Conservation (phyloP, 495 filamentous ascomycete genomes). For the Penicillium riverlandense region DNA sequence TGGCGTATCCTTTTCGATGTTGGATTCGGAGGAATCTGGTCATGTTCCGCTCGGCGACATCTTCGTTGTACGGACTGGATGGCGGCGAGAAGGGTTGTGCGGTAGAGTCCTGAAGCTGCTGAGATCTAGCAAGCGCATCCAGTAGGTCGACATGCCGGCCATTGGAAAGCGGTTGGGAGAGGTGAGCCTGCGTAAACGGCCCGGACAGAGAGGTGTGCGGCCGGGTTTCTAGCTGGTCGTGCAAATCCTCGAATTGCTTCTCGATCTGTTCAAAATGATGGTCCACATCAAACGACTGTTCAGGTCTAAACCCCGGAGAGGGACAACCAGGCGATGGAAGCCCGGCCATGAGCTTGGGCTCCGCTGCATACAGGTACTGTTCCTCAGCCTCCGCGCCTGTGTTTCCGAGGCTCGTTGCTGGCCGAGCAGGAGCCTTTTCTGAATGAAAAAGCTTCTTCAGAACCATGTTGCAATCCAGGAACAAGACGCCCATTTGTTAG, state of each 20-base stretch:
- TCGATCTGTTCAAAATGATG: constrained; percentile 34
- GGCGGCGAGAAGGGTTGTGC: constrained; percentile 18
- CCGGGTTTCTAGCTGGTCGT: constrained; percentile 23
- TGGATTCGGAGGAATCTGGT: constrained; percentile 27
- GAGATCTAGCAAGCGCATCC: constrained; percentile 27
- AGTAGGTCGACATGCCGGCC: constrained; percentile 36
- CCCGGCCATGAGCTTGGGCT: constrained; percentile 5
- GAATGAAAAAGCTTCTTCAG: constrained; percentile 30
- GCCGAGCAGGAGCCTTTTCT: constrained; percentile 16
- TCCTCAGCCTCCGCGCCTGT: constrained; percentile 1
- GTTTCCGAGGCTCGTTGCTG: constrained; percentile 5
- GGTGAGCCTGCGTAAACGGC: constrained; percentile 5
- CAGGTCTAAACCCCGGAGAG: constrained; percentile 2
- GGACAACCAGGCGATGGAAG: constrained; percentile 9
- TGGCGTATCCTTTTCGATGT: constrained; percentile 15
- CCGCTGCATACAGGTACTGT: constrained; percentile 2
- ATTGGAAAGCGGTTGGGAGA: constrained; percentile 7
- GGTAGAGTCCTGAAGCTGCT: constrained; percentile 19
- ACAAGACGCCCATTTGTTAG: background rate
- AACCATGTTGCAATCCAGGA: constrained; percentile 22
- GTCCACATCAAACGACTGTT: constrained; percentile 16
- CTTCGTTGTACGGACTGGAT: constrained; percentile 37
- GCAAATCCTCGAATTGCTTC: constrained; percentile 34
- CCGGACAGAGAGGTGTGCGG: constrained; percentile 23
- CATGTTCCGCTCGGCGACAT: constrained; percentile 43